Conservation (phyloP, 106 monocot species). For the Hemerocallis citrina region DNA sequence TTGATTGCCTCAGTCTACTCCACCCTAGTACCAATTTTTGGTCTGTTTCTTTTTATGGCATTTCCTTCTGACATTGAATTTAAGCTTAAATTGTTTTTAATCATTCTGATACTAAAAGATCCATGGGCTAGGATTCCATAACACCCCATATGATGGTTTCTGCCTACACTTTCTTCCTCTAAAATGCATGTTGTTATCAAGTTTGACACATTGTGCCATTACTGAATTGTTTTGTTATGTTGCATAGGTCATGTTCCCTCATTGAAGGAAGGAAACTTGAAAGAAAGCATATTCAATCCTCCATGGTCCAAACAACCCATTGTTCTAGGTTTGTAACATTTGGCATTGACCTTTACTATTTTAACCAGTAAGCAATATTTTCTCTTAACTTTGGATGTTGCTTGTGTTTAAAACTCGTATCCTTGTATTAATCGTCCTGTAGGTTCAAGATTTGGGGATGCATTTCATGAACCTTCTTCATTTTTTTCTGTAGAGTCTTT, state of each 20-base stretch:
- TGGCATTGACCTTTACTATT: background rate
- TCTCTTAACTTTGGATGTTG: background rate
- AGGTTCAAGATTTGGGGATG: slow-evolving; percentile 95
- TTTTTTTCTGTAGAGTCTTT: slow-evolving; percentile 65
- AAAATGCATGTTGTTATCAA: background rate
- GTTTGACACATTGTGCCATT: background rate
- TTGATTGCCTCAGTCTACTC: background rate
- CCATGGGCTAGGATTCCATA: too few species aligned
- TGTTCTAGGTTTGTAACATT: slow-evolving; percentile 47
- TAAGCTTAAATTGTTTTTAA: background rate
- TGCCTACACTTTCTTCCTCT: background rate
- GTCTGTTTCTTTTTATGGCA: background rate
- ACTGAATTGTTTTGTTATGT: background rate
- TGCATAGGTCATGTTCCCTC: slow-evolving; percentile 75
- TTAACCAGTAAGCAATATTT: too few species aligned
- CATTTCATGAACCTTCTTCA: slow-evolving; percentile 89
- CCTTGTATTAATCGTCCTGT: background rate
- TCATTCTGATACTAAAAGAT: background rate
- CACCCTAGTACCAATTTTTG: background rate
- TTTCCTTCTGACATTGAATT: background rate
- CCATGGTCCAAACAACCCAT: slow-evolving; percentile 82
- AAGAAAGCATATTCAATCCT: slow-evolving; percentile 79
- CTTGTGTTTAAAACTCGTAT: background rate
- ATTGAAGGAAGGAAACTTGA: slow-evolving; percentile 80
- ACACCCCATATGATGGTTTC: background rate